Evolutionary conservation across 2,329 filamentous ascomycete species (phyloP), one percentile per base, ranked within the genome.

Genomic region (Hawksworthiomyces lignivorus): DNA sequence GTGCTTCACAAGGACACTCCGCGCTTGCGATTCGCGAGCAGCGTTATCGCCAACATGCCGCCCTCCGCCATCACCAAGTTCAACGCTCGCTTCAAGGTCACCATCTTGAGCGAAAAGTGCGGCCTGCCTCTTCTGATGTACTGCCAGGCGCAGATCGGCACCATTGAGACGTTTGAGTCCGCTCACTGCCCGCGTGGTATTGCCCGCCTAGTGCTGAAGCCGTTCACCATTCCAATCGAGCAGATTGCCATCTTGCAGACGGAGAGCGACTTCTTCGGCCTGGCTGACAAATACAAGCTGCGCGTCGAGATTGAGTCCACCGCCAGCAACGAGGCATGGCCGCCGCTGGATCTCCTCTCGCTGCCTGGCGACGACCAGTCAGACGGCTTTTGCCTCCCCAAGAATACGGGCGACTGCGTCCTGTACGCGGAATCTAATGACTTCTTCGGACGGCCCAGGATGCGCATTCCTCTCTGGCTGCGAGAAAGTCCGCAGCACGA

Each of bases 141-240:
- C 51, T 72, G 72, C 48, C 67, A 74, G 51, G 75, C 67, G 47
- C 72, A 77, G 52, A 57, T 69, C 8, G 77, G 74, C 58, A 66
- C 67, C 32, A 59, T 79, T 47, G 68, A 63, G 39, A 61, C 72
- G 4, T 71, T 67, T 52, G 67, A 69, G 49, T 70, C 71, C 28
- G 59, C 68, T 3, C 61, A 65, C 38, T 68, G 64, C 21, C 62
- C 64, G 37, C 63, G 67, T 33, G 63, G 61, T 22, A 64, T 72
- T 44, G 67, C 70, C 11, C 65, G 69, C 35, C 60, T 77, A 20
- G 65, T 69, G 48, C 52, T 74, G 35, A 61, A 64, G 22, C 70
- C 74, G 1, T 77, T 78, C 46, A 63, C 64, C 28, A 61, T 79
- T 11, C 70, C 73, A 4, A 62, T 69, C 26, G 68, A 73, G 20